Evolutionary conservation across 176 grass and related monocot species (phyloP), one percentile per base, ranked within the genome.

Genomic region (Triticum timopheevii): DNA sequence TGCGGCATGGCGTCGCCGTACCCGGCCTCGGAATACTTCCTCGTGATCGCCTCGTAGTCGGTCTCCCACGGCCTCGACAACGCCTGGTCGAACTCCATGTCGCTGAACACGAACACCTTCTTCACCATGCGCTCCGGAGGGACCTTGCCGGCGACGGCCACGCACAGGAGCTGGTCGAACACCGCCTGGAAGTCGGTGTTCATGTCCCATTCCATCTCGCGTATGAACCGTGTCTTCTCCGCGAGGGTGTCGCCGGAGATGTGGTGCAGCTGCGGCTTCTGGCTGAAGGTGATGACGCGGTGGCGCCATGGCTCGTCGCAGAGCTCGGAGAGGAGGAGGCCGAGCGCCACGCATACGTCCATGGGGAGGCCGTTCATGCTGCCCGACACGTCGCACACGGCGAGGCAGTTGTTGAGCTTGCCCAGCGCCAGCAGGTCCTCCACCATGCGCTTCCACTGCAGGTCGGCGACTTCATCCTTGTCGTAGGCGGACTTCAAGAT

Each of bases 21-120:
- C 80, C 89, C 91, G 1, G 78, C 88, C 69, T 87, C 69, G 8
- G 20, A 13, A 40, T 88, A 98, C 85, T 95, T 98, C 54, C 91
- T 61, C 19, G 25, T 56, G 76, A 93, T 90, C 47, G 91, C 93
- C 95, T 92, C 93, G 72, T 98, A 75, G 76, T 95, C 93, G 22
- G 95, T 98, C 80, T 98, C 95, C 95, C 93, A 98, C 4, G 79
- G 65, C 15, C 49, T 77, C 13, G 25, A 68, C 27, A 93, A 95
- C 52, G 93, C 95, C 78, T 59, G 0, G 47, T 97, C 95, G 84
- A 97, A 97, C 81, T 97, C 95, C 95, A 97, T 93, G 85, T 97
- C 93, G 58, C 93, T 97, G 90, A 97, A 97, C 67, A 95, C 93
- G 30, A 97, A 89, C 78, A 97, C 84, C 42, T 39, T 62, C 83